Base-by-base conservation (phyloP, 768 basidiomycete species). In the Exidia glandulosa region DNA sequence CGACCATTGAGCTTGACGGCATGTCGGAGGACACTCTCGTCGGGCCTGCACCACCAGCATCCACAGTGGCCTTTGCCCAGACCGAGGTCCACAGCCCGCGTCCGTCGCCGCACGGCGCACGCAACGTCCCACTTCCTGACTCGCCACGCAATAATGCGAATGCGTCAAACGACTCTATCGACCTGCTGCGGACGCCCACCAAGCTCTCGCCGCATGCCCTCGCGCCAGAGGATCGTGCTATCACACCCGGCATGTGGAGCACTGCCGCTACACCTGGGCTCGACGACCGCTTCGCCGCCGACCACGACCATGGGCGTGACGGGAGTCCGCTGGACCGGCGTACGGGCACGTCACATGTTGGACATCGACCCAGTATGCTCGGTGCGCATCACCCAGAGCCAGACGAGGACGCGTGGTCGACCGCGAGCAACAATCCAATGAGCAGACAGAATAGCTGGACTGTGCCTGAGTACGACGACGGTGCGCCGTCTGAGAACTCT, bases 191-290 rank as follows among this genome's bases (percentile, higher is more conserved):
- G 10, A 45, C 41, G 10, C 41, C 41, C 41, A 45, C 41, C 12
- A 45, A 45, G 41, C 6, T 23, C 3, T 14, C 12, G 41, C 41
- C 41, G 41, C 41, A 19, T 45, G 41, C 41, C 41, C 6, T 7
- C 34, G 16, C 34, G 16, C 34, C 41, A 14, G 41, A 45, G 19
- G 41, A 45, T 14, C 41, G 41, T 19, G 54, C 31, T 27, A 54
- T 57, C 2, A 81, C 76, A 19, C 81, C 84, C 30, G 84, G 81
- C 2, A 77, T 75, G 45, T 90, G 88, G 89, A 88, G 86, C 63
- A 89, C 85, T 0, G 78, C 80, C 13, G 87, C 88, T 3, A 89
- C 89, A 0, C 88, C 89, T 3, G 89, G 89, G 1, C 47, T 60
- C 12, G 68, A 66, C 23, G 63, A 59, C 32, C 60, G 50, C 45